Percentiles rank a stretch among this genome's conserved stretches.
phyloP scores from a whole-genome alignment of 148 eudicot genomes.

The Hydrangea macrophylla region DNA sequence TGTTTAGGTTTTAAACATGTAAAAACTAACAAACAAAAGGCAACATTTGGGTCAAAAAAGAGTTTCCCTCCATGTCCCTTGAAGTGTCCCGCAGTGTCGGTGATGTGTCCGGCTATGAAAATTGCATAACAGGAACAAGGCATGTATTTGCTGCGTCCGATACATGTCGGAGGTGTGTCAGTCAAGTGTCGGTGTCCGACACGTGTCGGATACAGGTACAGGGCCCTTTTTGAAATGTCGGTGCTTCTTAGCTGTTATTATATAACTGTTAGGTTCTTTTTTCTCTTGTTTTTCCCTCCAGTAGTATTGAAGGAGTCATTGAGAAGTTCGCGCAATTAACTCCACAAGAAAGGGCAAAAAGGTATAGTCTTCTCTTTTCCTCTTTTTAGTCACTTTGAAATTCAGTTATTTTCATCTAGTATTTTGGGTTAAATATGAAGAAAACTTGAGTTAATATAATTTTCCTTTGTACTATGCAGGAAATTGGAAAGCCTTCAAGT shows the following conservation, averaged over 20 bases:
- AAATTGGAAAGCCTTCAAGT: slow-evolving; percentile 24
- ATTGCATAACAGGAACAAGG: too few relatives aligned
- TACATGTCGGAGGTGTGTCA: too few relatives aligned
- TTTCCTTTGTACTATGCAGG: slow-evolving; percentile 13
- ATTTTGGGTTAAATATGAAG: slow-evolving; percentile 1
- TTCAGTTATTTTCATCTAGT: neutral
- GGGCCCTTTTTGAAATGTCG: too few relatives aligned
- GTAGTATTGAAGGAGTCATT: slow-evolving; percentile 17
- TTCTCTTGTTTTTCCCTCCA: neutral
- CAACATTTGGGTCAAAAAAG: too few relatives aligned
- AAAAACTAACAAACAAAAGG: too few relatives aligned
- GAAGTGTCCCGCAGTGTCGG: too few relatives aligned
- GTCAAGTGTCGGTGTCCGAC: too few relatives aligned
- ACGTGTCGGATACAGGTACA: too few relatives aligned
- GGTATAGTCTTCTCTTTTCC: slow-evolving; percentile 6
- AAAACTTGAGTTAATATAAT: neutral
- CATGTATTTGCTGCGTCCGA: too few relatives aligned
- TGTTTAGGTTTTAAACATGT: too few relatives aligned
- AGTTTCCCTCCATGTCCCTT: too few relatives aligned
- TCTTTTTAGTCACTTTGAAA: neutral
- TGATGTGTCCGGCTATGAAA: too few relatives aligned
- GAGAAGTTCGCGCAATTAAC: slow-evolving; percentile 16
- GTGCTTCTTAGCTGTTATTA: neutral
- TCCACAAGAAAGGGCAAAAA: slow-evolving; percentile 23
- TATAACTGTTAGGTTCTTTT: neutral